Evolutionary conservation across 2,329 filamentous ascomycete species (phyloP), one percentile per base, ranked within the genome.

Genomic region (Ascochyta lentis): DNA sequence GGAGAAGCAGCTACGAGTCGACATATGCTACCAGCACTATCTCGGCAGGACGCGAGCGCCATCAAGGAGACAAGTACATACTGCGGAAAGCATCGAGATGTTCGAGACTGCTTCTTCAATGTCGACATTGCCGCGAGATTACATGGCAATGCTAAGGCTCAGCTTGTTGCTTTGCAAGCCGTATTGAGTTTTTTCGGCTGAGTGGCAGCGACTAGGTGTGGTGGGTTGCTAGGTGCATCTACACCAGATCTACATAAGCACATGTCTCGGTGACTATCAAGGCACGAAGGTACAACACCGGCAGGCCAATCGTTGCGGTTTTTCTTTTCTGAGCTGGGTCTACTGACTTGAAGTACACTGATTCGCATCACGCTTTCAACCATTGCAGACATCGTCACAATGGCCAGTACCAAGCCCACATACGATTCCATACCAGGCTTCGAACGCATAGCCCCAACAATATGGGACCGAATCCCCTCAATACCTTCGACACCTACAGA

Each of bases 401-500:
- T 56, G 53, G 10, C 38, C 22, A 26, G 27, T 3, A 46, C 23
- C 13, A 49, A 42, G 35, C 15, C 16, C 19, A 23, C 35, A 24
- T 41, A 55, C 24, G 46, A 55, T 50, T 41, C 38, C 26, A 56
- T 50, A 19, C 38, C 47, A 10, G 53, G 47, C 5, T 56, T 56
- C 19, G 41, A 50, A 43, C 53, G 39, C 34, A 56, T 56, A 3
- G 46, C 54, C n/a, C 48, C 54, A 15, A 33, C 54, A 24, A 52
- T 56, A 39, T 56, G 54, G 54, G 54, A 56, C 34, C 54, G 44
- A 10, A 52, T 52, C 26, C 43, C 54, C 3, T 52, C 54, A 8
- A 52, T 39, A 41, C 52, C 52, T 26, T 55, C 52, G 3, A 55
- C 52, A 31, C 52, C 52, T 29, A 45, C 42, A 23, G 41, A 46